These are phyloP conservation scores for Thielaviopsis musarum DNA, from an alignment of 2,329 filamentous ascomycete genomes.

Conservation along the genomic window DNA sequence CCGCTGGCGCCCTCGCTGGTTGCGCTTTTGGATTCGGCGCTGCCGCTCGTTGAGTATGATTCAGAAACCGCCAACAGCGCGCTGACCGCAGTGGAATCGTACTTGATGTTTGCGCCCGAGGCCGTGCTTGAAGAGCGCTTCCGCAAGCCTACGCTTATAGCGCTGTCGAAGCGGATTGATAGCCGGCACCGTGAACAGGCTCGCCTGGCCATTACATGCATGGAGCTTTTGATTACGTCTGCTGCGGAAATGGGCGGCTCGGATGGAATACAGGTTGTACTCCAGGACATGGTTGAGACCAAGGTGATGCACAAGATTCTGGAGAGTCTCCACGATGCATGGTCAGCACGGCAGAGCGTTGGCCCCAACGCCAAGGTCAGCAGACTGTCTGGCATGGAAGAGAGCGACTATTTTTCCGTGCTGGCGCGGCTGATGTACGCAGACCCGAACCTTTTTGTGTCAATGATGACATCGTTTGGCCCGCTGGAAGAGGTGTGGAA, in stretches of 20 bases:
- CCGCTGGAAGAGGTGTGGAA: conserved; percentile 35
- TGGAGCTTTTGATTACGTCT: conserved; percentile 48
- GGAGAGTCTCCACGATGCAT: conserved; percentile 47
- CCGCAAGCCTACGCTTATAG: conserved; percentile 32
- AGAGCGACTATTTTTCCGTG: conserved; percentile 74
- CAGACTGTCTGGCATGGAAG: conserved; percentile 54
- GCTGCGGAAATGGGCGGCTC: conserved; percentile 45
- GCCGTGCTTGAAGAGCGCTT: conserved; percentile 42
- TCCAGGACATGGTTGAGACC: conserved; percentile 46
- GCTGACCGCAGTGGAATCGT: conserved; percentile 50
- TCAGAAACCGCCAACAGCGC: conserved; percentile 45
- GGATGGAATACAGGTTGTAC: conserved; percentile 43
- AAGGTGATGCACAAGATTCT: conserved; percentile 48
- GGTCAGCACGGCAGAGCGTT: conserved; percentile 62
- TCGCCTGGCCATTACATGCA: conserved; percentile 39
- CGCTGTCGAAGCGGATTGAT: conserved; percentile 32
- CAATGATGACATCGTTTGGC: conserved; percentile 33
- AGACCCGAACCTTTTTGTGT: conserved; percentile 51
- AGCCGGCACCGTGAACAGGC: conserved; percentile 40
- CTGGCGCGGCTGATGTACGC: conserved; percentile 63
- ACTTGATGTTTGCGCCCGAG: conserved; percentile 53
- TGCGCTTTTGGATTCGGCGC: conserved; percentile 41
- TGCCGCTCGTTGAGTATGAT: conserved; percentile 50
- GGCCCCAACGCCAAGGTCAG: conserved; percentile 59
- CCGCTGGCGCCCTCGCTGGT: conserved; percentile 47